phyloP scores from a whole-genome alignment of 495 filamentous ascomycete species.

The Penicillium paradoxum region DNA sequence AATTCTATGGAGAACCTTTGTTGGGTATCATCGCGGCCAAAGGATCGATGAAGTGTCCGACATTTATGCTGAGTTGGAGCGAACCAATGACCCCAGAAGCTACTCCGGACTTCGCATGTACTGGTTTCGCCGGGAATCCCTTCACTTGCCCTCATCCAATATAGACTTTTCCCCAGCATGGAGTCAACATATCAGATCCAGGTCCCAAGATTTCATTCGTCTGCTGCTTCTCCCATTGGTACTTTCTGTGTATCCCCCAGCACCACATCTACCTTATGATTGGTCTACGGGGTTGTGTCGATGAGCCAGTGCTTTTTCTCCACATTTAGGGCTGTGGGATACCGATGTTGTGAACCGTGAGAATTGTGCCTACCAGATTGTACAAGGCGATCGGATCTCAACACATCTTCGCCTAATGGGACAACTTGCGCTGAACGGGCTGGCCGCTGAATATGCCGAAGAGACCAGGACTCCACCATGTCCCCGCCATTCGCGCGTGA shows the following conservation, averaged over 20 bases:
- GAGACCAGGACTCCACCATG: constrained; percentile 10
- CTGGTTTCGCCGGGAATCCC: too few species aligned
- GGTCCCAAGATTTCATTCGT: not conserved
- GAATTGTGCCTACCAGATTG: not conserved
- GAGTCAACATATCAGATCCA: not conserved
- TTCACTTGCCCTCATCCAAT: too few species aligned
- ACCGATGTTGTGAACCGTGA: not conserved
- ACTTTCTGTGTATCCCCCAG: not conserved
- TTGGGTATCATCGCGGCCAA: too few species aligned
- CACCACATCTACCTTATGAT: not conserved
- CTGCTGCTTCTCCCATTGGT: not conserved
- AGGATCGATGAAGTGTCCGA: too few species aligned
- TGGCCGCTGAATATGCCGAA: not conserved
- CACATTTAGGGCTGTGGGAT: not conserved
- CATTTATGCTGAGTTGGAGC: too few species aligned
- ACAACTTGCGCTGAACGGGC: not conserved
- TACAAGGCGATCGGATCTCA: not conserved
- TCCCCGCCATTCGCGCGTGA: constrained; percentile 30
- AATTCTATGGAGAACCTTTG: too few species aligned
- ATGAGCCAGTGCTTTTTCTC: not conserved
- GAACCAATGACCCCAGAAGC: too few species aligned
- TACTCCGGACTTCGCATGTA: too few species aligned
- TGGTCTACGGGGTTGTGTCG: not conserved
- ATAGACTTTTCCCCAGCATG: too few species aligned
- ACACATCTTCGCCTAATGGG: not conserved